These are phyloP conservation scores for Solanum peruvianum DNA, from an alignment of 257 asterid species.

Conservation along the genomic window DNA sequence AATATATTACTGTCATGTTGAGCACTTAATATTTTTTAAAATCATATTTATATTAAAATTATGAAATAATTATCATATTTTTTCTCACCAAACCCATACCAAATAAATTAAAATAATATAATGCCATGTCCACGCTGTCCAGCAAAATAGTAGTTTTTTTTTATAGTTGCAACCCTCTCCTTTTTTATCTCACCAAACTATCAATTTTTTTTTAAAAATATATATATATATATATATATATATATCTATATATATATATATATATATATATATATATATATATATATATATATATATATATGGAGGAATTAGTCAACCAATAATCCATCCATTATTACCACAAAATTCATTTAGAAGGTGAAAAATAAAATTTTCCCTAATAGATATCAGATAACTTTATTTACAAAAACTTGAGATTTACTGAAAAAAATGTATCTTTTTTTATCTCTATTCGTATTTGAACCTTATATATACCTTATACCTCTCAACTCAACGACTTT, in stretches of 20 bases:
- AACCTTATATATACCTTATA: background rate
- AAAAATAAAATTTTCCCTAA: too few species aligned
- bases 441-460: too few species aligned
- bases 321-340: background rate
- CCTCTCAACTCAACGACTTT: background rate
- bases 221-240: too few species aligned
- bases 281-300: too few species aligned
- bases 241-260: too few species aligned
- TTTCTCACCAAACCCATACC: background rate
- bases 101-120: background rate
- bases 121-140: background rate
- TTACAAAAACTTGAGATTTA: background rate
- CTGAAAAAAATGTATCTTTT: too few species aligned
- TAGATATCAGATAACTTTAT: too few species aligned
- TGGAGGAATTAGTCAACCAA: background rate
- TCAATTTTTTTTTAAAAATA: background rate
- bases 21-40: background rate
- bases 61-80: background rate
- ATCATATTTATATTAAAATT: background rate
- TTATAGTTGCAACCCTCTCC: background rate
- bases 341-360: too few species aligned
- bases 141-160: background rate
- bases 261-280: too few species aligned
- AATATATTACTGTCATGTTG: background rate
- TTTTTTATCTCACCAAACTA: slow-evolving; percentile 4